Percentiles rank a stretch among this genome's conserved stretches.
Conservation (phyloP, 1,284 basidiomycete species). For the Puccinia hordei region DNA sequence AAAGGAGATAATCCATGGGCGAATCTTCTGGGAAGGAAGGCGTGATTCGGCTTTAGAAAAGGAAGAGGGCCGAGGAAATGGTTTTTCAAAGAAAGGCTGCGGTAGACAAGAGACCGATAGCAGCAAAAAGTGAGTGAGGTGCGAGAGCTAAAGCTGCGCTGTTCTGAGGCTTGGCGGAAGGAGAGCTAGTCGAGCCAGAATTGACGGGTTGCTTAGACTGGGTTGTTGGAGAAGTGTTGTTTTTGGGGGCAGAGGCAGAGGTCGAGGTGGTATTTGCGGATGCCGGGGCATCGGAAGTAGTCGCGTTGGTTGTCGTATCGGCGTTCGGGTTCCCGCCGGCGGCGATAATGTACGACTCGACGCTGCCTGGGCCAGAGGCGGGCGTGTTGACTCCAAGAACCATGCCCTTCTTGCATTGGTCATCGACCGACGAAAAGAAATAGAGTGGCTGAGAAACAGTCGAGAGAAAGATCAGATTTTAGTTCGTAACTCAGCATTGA, state of each 20-base stretch:
- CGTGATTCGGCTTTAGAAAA: no score
- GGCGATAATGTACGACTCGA: conserved; percentile 38
- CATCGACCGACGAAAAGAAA: conserved; percentile 46
- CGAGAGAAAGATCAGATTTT: not conserved
- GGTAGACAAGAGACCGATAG: not conserved
- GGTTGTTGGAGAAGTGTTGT: conserved; percentile 9
- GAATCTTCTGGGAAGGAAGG: no score
- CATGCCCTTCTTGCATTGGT: conserved; percentile 49
- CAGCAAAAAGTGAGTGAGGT: not conserved
- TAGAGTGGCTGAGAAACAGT: conserved; percentile 31
- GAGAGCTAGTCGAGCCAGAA: not conserved
- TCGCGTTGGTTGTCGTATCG: conserved; percentile 21
- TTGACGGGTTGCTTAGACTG: not conserved
- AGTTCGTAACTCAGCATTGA: not conserved
- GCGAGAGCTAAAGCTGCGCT: not conserved
- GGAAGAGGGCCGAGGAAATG: not conserved
- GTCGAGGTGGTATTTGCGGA: not conserved
- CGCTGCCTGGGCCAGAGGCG: conserved; percentile 20
- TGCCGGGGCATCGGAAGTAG: not conserved
- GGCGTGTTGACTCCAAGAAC: conserved; percentile 39
- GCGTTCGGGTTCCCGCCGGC: conserved; percentile 38
- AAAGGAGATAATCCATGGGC: no score
- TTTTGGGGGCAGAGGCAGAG: not conserved
- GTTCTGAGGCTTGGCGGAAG: conserved; percentile 3
- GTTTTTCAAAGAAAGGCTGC: not conserved